Conservation (phyloP, 1,284 basidiomycete species). For the Marasmius tenuissimus region DNA sequence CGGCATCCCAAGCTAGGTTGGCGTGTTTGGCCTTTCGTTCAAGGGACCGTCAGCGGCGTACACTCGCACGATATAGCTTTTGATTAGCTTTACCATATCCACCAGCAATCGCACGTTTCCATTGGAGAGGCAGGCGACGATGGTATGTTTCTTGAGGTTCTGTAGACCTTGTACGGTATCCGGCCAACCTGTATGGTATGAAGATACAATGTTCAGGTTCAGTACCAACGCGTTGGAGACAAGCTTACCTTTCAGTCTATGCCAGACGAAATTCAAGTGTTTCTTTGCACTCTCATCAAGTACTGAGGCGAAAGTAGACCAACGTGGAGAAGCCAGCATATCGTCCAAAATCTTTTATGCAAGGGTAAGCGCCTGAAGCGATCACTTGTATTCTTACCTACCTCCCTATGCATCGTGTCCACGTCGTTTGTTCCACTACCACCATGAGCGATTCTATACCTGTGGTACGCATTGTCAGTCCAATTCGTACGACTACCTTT, state of each 20-base stretch:
- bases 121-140: conserved; percentile 60
- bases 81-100: conserved; percentile 47
- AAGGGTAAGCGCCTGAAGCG: neutral
- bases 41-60: neutral
- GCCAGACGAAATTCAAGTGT: conserved; percentile 54
- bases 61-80: neutral
- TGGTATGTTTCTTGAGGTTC: conserved; percentile 47
- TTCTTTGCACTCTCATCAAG: conserved; percentile 44
- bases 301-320: conserved; percentile 41
- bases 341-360: conserved; percentile 49
- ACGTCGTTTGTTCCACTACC: conserved; percentile 49
- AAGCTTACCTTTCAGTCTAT: conserved; percentile 47
- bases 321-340: conserved; percentile 47
- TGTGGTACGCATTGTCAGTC: conserved; percentile 7
- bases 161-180: conserved; percentile 51
- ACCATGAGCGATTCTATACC: conserved; percentile 41
- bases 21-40: conserved; percentile 70
- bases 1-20: conserved; percentile 60
- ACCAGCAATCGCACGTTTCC: conserved; percentile 60
- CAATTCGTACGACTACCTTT: neutral
- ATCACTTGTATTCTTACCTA: conserved; percentile 16
- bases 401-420: conserved; percentile 59
- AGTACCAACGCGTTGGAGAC: neutral
- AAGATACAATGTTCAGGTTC: neutral
- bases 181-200: conserved; percentile 47